Percentiles rank a stretch among this genome's conserved stretches.
Evolutionary conservation across 345 rosid genomes (phyloP).

Genomic region (Dovyalis caffra): DNA sequence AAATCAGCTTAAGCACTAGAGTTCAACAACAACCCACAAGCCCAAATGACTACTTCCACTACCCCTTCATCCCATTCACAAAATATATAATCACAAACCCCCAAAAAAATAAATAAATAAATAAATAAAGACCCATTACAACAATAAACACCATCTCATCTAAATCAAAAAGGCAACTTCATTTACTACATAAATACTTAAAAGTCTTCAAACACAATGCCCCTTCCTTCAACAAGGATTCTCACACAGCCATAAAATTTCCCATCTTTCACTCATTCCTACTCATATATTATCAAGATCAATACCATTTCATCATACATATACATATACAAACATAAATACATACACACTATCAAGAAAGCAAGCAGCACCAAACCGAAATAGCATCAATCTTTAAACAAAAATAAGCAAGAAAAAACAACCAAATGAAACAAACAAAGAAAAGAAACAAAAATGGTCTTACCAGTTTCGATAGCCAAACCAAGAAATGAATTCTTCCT

Average conservation of each 20-base stretch:
- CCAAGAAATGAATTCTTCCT: slow-evolving; percentile 64
- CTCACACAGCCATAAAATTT: background rate
- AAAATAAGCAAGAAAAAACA: background rate
- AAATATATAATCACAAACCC: background rate
- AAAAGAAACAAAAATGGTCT: background rate
- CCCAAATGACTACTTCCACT: background rate
- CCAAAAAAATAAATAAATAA: too few relatives aligned
- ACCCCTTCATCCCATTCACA: background rate
- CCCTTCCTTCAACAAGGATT: background rate
- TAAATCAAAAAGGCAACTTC: background rate
- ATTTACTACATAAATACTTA: background rate
- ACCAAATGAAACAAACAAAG: background rate
- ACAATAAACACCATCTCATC: background rate
- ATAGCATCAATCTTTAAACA: background rate
- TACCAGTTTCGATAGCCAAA: slow-evolving; percentile 74
- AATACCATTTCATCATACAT: background rate
- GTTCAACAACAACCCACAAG: background rate
- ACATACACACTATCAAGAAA: background rate
- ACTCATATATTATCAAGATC: background rate
- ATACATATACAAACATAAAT: background rate
- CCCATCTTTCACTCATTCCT: background rate
- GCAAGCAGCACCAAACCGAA: background rate
- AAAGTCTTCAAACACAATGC: background rate
- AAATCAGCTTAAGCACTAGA: background rate
- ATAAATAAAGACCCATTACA: background rate